Evolutionary conservation across 1,139 yeast genomes (phyloP), one percentile per base, ranked within the genome.

Genomic region (Sugiyamaella paludigena): DNA sequence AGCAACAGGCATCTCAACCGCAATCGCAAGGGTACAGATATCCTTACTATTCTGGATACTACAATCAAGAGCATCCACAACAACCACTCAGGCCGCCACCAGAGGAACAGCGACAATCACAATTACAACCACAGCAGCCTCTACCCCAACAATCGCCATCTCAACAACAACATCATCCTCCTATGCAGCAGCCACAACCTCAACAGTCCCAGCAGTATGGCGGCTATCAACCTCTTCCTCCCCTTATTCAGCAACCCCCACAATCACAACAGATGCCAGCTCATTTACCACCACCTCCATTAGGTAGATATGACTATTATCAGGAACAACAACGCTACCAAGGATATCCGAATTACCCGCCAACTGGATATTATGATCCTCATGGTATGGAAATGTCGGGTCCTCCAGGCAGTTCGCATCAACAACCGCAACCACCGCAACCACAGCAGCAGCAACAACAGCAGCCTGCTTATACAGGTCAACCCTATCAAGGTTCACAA

Each of bases 211-310:
- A 48, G 15, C 51, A 41, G 24, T 42, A 35, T 11, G 28, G n/a
- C 9, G 31, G 31, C 15, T 42, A 34, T 15, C 40, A 47, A 10
- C 51, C 49, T 12, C 43, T 51, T 12, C 52, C 54, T 10, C 49
- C 54, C 15, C 49, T 47, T 31, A 35, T 43, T 24, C 49, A 35
- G 28, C 32, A 27, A 11, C 32, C 26, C 11, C 40, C 35, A 34
- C 40, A 39, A 11, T 58, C 35, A 34, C 40, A 39, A 11, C 58
- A 24, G 37, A 10, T 36, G 40, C 63, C 35, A 27, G 34, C 37
- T 6, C 56, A 59, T 36, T 63, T 64, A 36, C 63, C 39, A 11
- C 40, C 63, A 46, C 68, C 72, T 31, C 65, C 50, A 7, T 35
- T 11, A 36, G 49, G 37, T 2, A 56, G 60, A 37, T 42, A 35